Percentiles rank a stretch among this genome's conserved stretches.
phyloP scores from a whole-genome alignment of 2,329 filamentous ascomycete genomes.

The Sporothrix phasma region DNA sequence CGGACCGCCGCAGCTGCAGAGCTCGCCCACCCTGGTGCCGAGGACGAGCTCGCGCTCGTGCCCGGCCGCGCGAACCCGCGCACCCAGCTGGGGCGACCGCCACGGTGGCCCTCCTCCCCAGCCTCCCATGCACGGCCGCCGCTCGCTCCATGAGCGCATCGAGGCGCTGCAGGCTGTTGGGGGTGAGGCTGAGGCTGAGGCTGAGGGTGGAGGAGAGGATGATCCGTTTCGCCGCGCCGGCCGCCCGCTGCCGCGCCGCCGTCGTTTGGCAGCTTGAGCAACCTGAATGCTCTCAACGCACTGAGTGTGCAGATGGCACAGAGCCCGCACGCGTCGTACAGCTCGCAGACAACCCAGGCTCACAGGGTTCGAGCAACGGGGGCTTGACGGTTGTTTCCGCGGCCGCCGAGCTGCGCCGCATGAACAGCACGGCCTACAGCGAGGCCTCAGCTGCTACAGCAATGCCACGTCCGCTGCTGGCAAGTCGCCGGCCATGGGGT shows the following conservation, averaged over 20 bases:
- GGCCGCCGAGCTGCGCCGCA: conserved; percentile 44
- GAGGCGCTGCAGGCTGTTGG: conserved; percentile 4
- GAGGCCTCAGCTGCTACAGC: conserved; percentile 28
- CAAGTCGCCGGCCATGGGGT: neutral
- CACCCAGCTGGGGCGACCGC: neutral
- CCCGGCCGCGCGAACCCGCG: neutral
- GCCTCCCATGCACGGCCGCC: conserved; percentile 3
- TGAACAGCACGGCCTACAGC: conserved; percentile 44
- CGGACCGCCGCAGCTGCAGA: conserved; percentile 1
- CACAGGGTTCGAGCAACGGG: neutral
- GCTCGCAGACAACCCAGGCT: neutral
- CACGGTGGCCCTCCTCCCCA: neutral
- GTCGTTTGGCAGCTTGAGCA: neutral
- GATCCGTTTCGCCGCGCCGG: neutral
- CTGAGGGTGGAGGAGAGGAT: no score
- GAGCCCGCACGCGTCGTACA: neutral
- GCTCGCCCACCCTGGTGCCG: conserved; percentile 10
- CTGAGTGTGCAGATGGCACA: neutral
- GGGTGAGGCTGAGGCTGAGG: no score
- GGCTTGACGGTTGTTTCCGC: conserved; percentile 29
- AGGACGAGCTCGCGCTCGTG: conserved; percentile 10
- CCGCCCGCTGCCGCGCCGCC: conserved; percentile 12
- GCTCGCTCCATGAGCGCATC: conserved; percentile 10
- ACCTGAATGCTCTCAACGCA: neutral
- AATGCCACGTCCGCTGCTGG: conserved; percentile 16